Percentiles rank a stretch among this genome's conserved stretches.
phyloP scores from a whole-genome alignment of 2,329 filamentous ascomycete genomes.

The Hypoxylon sp. region DNA sequence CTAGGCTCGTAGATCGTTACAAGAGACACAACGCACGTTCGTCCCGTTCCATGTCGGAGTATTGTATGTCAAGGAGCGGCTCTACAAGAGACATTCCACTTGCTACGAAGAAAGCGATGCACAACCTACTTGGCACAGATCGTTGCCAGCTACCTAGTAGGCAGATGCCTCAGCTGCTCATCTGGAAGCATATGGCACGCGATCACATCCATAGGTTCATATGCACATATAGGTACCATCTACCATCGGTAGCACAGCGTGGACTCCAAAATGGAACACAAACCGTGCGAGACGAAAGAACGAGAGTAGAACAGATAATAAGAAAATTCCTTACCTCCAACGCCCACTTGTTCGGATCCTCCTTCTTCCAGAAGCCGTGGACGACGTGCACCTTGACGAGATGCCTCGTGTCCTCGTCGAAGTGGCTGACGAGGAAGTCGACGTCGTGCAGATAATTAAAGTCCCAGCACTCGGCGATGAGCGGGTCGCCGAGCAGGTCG shows the following conservation, averaged over 20 bases:
- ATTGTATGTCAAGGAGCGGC: not conserved
- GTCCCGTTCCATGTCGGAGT: no score
- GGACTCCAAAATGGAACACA: not conserved
- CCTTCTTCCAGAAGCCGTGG: slow-evolving; percentile 71
- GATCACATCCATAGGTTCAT: not conserved
- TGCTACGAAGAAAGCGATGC: no score
- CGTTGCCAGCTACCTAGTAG: no score
- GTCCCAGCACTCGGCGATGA: slow-evolving; percentile 76
- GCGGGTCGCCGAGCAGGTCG: slow-evolving; percentile 76
- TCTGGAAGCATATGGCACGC: not conserved
- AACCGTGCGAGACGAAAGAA: not conserved
- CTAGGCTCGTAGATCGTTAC: not conserved
- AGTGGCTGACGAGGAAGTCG: slow-evolving; percentile 61
- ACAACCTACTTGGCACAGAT: no score
- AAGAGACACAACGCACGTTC: not conserved
- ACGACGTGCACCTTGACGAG: slow-evolving; percentile 63
- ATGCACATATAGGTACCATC: not conserved
- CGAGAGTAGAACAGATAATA: not conserved
- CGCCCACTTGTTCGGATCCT: slow-evolving; percentile 64
- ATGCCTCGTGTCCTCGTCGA: slow-evolving; percentile 59
- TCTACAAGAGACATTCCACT: not conserved
- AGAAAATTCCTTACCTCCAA: slow-evolving; percentile 62
- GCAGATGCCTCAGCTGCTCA: not conserved
- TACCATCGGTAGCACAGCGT: not conserved
- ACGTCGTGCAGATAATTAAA: slow-evolving; percentile 74